phyloP scores from a whole-genome alignment of 2,329 filamentous ascomycete genomes.

The Fusarium stilboides region DNA sequence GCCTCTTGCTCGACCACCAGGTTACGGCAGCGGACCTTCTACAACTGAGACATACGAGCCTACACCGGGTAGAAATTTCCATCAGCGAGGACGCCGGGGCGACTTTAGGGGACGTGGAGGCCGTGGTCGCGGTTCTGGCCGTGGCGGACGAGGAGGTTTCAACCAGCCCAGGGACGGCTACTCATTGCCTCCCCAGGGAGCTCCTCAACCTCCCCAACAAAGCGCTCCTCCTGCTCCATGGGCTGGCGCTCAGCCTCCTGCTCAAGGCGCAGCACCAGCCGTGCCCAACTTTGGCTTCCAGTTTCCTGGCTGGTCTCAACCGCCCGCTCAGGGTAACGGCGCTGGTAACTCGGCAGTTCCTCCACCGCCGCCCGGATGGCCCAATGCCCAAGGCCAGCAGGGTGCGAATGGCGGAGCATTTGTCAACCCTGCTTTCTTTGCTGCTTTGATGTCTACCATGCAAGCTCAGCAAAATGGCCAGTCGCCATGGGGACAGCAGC shows the following conservation, averaged over 20 bases:
- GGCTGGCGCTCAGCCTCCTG: conserved; percentile 32
- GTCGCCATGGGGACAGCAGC: conserved; percentile 50
- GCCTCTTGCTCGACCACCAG: conserved; percentile 77
- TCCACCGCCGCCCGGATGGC: conserved; percentile 59
- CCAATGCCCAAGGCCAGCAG: conserved; percentile 52
- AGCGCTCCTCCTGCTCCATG: conserved; percentile 35
- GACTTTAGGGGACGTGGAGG: conserved; percentile 62
- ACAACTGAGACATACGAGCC: conserved; percentile 58
- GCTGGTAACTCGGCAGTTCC: conserved; percentile 55
- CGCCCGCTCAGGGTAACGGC: conserved; percentile 38
- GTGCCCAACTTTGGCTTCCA: conserved; percentile 61
- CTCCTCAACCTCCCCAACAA: conserved; percentile 54
- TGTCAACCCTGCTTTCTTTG: conserved; percentile 72
- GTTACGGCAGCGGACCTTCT: conserved; percentile 68
- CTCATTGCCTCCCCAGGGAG: conserved; percentile 57
- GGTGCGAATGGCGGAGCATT: conserved; percentile 59
- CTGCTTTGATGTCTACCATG: conserved; percentile 63
- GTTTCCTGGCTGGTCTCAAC: conserved; percentile 61
- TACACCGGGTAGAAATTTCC: conserved; percentile 50
- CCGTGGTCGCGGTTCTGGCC: conserved; percentile 60
- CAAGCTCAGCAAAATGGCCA: conserved; percentile 54
- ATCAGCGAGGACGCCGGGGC: conserved; percentile 60
- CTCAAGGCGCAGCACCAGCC: conserved; percentile 43
- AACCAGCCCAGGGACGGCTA: conserved; percentile 57
- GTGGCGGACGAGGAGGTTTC: conserved; percentile 57